Conservation (phyloP, 768 basidiomycete genomes). For the Hericium rajendrae region DNA sequence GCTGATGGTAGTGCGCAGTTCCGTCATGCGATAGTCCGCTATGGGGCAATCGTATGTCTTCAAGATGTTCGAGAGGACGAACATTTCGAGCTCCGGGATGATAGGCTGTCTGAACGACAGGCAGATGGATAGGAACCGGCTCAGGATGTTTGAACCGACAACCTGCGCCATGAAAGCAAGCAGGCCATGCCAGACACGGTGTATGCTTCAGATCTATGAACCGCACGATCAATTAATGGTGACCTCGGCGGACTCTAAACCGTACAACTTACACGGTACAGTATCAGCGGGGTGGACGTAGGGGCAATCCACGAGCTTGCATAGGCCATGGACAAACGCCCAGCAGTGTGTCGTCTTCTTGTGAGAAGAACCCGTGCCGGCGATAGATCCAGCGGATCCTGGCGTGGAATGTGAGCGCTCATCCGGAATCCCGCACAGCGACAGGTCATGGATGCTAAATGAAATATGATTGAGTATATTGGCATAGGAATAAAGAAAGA, state of each 20-base stretch:
- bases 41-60: too few relatives aligned
- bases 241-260: too few relatives aligned
- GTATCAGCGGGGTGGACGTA: background rate
- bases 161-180: background rate
- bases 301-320: background rate
- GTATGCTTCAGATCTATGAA: background rate
- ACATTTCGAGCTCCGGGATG: too few relatives aligned
- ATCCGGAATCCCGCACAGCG: background rate
- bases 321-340: conserved; percentile 1
- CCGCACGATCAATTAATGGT: background rate
- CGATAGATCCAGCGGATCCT: background rate
- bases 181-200: background rate
- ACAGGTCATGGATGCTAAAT: background rate
- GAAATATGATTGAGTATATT: too few relatives aligned
- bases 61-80: background rate
- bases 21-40: too few relatives aligned
- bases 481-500: background rate
- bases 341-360: conserved; percentile 2
- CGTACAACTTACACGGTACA: background rate
- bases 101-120: too few relatives aligned
- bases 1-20: too few relatives aligned
- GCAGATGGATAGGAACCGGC: background rate
- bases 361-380: background rate
- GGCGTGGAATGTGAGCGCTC: background rate
- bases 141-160: conserved; percentile 1